These are phyloP conservation scores for Xerocomellus amylosporus DNA, from an alignment of 768 basidiomycete species.

Conservation along the genomic window DNA sequence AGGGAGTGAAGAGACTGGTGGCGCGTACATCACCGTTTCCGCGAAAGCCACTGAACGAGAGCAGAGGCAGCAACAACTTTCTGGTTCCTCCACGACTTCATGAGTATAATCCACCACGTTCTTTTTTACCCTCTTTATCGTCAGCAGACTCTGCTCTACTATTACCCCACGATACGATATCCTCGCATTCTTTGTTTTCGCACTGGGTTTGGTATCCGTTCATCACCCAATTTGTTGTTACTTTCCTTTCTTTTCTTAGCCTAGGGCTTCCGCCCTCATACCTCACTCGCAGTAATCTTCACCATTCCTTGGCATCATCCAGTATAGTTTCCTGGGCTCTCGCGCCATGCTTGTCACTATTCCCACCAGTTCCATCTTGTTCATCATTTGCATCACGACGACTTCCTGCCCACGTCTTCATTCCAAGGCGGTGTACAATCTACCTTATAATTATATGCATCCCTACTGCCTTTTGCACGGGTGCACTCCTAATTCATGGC, in stretches of 20 bases:
- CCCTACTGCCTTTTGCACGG: slow-evolving; percentile 34
- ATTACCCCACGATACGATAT: slow-evolving; percentile 30
- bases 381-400: slow-evolving; percentile 30
- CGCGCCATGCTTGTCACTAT: slow-evolving; percentile 28
- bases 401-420: slow-evolving; percentile 21
- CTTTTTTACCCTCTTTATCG: slow-evolving; percentile 6
- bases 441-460: slow-evolving; percentile 35
- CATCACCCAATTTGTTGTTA: slow-evolving; percentile 22
- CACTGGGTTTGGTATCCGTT: slow-evolving; percentile 25
- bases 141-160: slow-evolving; percentile 23
- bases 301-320: slow-evolving; percentile 28
- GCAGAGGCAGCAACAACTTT: slow-evolving; percentile 27
- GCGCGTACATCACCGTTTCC: slow-evolving; percentile 84
- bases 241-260: slow-evolving; percentile 19
- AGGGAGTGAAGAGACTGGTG: slow-evolving; percentile 66
- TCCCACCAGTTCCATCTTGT: slow-evolving; percentile 17
- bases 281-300: slow-evolving; percentile 32
- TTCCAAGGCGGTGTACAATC: slow-evolving; percentile 32
- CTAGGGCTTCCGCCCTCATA: slow-evolving; percentile 25
- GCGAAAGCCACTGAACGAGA: slow-evolving; percentile 74
- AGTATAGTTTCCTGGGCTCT: slow-evolving; percentile 25
- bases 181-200: slow-evolving; percentile 19
- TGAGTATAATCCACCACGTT: slow-evolving; percentile 24
- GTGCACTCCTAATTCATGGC: slow-evolving; percentile 28
- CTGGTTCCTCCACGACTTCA: slow-evolving; percentile 28